Conservation (phyloP, 352 stramenopile species). For the Hyaloperonospora brassicae region DNA sequence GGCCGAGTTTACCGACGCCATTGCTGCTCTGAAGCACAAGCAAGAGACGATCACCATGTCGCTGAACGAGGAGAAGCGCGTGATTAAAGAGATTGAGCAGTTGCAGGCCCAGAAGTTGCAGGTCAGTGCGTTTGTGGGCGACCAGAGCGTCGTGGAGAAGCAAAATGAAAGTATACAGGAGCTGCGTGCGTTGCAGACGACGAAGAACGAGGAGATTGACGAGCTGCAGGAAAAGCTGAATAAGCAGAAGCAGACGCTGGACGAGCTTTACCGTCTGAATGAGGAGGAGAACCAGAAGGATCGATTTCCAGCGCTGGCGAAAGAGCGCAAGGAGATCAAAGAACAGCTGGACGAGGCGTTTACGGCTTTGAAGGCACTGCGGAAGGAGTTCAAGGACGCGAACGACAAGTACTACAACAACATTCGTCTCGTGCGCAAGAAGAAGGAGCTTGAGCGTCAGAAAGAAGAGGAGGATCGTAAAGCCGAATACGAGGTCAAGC, state of each 20-base stretch:
- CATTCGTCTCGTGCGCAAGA: constrained; percentile 79
- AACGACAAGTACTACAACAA: constrained; percentile 94
- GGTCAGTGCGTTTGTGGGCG: constrained; percentile 70
- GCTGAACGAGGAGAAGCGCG: constrained; percentile 93
- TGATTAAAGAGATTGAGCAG: constrained; percentile 95
- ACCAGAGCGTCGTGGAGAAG: constrained; percentile 78
- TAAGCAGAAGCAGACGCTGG: constrained; percentile 78
- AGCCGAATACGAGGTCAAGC: constrained; percentile 89
- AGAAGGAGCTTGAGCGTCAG: constrained; percentile 78
- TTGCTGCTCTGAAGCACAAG: constrained; percentile 77
- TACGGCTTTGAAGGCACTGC: constrained; percentile 77
- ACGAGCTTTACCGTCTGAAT: constrained; percentile 86
- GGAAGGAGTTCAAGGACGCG: constrained; percentile 85
- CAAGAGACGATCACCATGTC: constrained; percentile 96
- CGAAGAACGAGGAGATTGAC: constrained; percentile 94
- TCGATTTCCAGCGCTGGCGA: constrained; percentile 71
- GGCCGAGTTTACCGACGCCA: constrained; percentile 89
- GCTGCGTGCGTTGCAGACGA: constrained; percentile 54
- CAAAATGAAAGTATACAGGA: constrained; percentile 79
- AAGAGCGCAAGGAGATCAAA: constrained; percentile 87
- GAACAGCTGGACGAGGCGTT: constrained; percentile 89
- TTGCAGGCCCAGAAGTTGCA: constrained; percentile 87
- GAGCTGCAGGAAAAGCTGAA: constrained; percentile 89
- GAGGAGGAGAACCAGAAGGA: constrained; percentile 85
- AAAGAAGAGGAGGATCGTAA: constrained; percentile 73